Percentiles rank a stretch among this genome's conserved stretches.
These are phyloP conservation scores for Fragilaria radians DNA, from an alignment of 108 stramenopile genomes.

Conservation along the genomic window DNA sequence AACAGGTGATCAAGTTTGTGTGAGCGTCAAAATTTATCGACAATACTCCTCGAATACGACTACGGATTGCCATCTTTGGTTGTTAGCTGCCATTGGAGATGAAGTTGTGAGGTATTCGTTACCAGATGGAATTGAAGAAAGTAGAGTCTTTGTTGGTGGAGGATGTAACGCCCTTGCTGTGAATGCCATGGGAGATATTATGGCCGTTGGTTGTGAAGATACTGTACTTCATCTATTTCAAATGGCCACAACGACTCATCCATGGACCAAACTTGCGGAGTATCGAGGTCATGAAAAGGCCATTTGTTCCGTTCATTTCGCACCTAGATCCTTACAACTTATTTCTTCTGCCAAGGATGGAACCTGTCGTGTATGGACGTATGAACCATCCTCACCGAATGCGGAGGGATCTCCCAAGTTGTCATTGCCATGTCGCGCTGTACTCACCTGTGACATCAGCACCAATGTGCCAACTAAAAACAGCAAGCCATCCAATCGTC, in stretches of 20 bases:
- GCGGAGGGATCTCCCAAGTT: not conserved
- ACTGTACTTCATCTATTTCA: constrained; percentile 47
- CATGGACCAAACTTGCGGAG: not conserved
- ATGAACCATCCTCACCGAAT: not conserved
- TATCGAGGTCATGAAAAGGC: constrained; percentile 57
- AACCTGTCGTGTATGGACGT: constrained; percentile 61
- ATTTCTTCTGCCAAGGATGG: constrained; percentile 78
- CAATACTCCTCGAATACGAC: constrained; percentile 20
- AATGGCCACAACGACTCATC: constrained; percentile 13
- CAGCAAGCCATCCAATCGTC: constrained; percentile 23
- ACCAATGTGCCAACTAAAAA: constrained; percentile 53
- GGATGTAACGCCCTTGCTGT: constrained; percentile 32
- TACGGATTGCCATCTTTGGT: constrained; percentile 7
- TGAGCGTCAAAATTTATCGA: constrained; percentile 27
- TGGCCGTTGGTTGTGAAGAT: constrained; percentile 81
- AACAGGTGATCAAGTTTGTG: constrained; percentile 34
- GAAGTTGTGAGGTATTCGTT: constrained; percentile 31
- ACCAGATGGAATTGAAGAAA: constrained; percentile 5
- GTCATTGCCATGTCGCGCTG: constrained; percentile 14
- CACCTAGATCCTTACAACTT: constrained; percentile 29
- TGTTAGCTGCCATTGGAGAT: constrained; percentile 29
- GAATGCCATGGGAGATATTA: constrained; percentile 27
- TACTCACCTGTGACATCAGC: constrained; percentile 26
- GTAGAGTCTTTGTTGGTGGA: constrained; percentile 16
- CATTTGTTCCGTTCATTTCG: constrained; percentile 52